Base-by-base conservation (phyloP, 371 early-diverging fungal species). In the Mycotypha africana region DNA sequence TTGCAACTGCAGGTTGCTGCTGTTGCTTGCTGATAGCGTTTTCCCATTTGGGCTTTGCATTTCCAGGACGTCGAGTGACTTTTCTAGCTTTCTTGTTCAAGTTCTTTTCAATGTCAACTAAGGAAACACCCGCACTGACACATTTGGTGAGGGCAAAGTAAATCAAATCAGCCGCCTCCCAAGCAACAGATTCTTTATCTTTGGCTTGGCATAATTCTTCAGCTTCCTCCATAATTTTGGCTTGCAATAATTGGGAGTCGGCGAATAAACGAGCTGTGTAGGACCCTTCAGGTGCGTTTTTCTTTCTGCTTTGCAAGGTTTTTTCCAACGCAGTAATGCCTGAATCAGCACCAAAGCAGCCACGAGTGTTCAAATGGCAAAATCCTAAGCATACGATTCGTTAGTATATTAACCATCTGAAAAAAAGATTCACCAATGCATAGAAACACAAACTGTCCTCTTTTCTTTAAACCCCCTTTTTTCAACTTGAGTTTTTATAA, bases 221-320 rank as follows among this genome's bases (percentile, higher is more conserved):
- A 3, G 98, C 98, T 66, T 97, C 97, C 60, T 98, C 98, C 76
- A 90, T 79, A 45, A 98, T 88, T 78, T 98, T 98, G 54, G 92
- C 81, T 41, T 79, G 67, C 32, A 98, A 77, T 28, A 98, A 66
- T 32, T 72, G 74, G 21, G 81, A 55, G 59, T 95, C 93, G 32
- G 79, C 76, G 60, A 97, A 97, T 36, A 98, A 71, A 2, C 92
- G 84, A 23, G 79, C 76, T 19, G 97, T 95, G 71, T 96, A 98
- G 2, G 95, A 93, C 10, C 93, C 94, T 32, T 65, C 78, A 6
- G 93, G 92, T 0, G 96, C 91, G 14, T 63, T 67, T 25, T 54
- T 52, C 52, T 84, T 86, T 54, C 91, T 84, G 36, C 60, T 60
- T 20, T 74, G 69, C 35, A 96, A 62, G 5, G 84, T 76, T 35